Evolutionary conservation across 2,329 filamentous ascomycete species (phyloP), one percentile per base, ranked within the genome.

Genomic region (Blastomyces gilchristii): DNA sequence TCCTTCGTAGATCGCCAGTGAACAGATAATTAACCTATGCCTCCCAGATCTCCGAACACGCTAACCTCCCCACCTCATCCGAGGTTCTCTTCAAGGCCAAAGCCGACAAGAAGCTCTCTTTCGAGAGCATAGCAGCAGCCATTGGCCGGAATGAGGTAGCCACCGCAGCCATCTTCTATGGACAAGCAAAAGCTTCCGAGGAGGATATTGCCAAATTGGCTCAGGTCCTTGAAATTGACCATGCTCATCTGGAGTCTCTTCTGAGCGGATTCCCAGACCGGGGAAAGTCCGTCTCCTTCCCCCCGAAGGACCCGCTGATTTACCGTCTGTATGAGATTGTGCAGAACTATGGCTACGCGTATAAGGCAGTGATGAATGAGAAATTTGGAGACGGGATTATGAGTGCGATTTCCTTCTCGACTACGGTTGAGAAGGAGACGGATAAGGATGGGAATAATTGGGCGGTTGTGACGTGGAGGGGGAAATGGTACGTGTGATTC

Each of bases 331-430:
- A 91, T 75, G 93, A 97, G 81, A 89, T 97, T 73, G 87, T 97
- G 66, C 92, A 97, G 79, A 97, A 96, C 75, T 97, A 97, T 72
- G 93, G 93, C 0, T 95, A 96, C 75, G 90, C 92, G 0, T 97
- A 95, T 78, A 97, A 97, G 82, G 92, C 91, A 0, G 84, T 97
- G 4, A 74, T 97, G 75, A 97, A 97, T 69, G 93, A 97, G 83
- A 97, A 97, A 81, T 91, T 91, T 72, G 89, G 89, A 0, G 89
- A 92, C 73, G 93, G 93, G 0, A 97, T 97, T 72, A 97, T 97
- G 93, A 96, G 91, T 73, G 93, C 92, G 0, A 96, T 97, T 72
- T 86, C 86, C 18, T 97, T 96, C 75, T 89, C 86, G 61, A 96
- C 91, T 0, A 91, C 91, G 72, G 89, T 97, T 2, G 91, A 97